Evolutionary conservation across 2,329 filamentous ascomycete genomes (phyloP).

Genomic region (Penicillium concentricum): DNA sequence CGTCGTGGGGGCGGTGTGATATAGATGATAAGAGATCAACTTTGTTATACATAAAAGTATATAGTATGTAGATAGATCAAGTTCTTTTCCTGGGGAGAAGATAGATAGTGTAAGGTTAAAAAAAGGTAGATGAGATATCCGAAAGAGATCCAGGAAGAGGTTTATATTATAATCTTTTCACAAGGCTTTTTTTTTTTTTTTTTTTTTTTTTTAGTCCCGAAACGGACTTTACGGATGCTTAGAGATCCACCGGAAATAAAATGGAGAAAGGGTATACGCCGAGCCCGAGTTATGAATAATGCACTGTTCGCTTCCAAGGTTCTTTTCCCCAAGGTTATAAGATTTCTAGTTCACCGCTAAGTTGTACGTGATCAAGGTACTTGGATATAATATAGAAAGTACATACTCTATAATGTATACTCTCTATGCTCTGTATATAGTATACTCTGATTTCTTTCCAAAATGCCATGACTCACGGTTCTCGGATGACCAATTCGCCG

Average conservation of each 20-base stretch:
- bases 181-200: background rate
- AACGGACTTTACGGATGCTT: slow-evolving; percentile 8
- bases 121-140: background rate
- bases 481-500: slow-evolving; percentile 10
- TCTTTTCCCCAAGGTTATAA: too few species aligned
- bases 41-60: background rate
- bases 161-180: slow-evolving; percentile 9
- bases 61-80: slow-evolving; percentile 3
- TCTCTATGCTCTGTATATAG: too few species aligned
- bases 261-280: background rate
- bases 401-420: background rate
- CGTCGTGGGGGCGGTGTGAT: slow-evolving; percentile 28
- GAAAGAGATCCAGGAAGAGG: background rate
- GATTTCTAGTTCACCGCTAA: slow-evolving; percentile 3
- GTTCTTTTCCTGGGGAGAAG: background rate
- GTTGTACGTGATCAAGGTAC: background rate
- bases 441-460: background rate
- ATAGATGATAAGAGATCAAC: background rate
- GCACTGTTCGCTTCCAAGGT: background rate
- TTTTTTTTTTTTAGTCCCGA: slow-evolving; percentile 1
- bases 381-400: background rate
- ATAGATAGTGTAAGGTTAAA: background rate
- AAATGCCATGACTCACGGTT: background rate
- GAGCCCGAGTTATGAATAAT: background rate
- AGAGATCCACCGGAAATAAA: slow-evolving; percentile 9